Base-by-base conservation (phyloP, 129 eudicot species). In the Lonicera japonica region DNA sequence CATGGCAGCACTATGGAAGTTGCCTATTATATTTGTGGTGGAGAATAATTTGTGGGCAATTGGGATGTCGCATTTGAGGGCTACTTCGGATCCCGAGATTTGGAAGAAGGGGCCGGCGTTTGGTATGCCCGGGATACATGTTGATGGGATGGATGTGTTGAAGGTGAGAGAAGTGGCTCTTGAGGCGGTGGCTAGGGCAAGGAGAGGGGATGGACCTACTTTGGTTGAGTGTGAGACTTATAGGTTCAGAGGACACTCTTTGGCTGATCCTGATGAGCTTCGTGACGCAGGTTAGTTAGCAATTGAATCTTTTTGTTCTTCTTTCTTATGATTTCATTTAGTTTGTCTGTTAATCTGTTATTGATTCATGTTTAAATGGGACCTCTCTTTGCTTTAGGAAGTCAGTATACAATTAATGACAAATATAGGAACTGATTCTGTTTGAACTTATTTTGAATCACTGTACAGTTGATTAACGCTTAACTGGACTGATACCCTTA, bases 91-190 rank as follows among this genome's bases (percentile, higher is more conserved):
- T 70, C 88, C 94, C 15, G 74, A 81, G 48, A 85, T 85, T 54
- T 85, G 88, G 85, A 85, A 85, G 79, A 85, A 85, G 56, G 94
- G 94, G 25, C 94, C 94, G 0, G 88, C 94, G 19, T 85, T 85
- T 73, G 94, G 94, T 22, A 85, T 85, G 94, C 88, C 94, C 3
- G 94, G 94, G 16, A 75, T 75, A 21, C 94, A 81, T 73, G 94
- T 85, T 25, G 88, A 85, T 56, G 88, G 88, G 36, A 81, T 85
- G 94, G 94, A 85, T 75, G 88, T 85, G 13, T 73, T 85, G 75
- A 85, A 86, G 81, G 95, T 86, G 21, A 82, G 95, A 63, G 95
- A 84, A 66, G 86, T 84, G 25, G 91, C 86, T 5, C 73, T 73
- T 71, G 90, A 83, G 60, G 94, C 94, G 39, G 55, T 85, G 47